Base-by-base conservation (phyloP, 805 yeast genomes). In the Metschnikowia continentalis region DNA sequence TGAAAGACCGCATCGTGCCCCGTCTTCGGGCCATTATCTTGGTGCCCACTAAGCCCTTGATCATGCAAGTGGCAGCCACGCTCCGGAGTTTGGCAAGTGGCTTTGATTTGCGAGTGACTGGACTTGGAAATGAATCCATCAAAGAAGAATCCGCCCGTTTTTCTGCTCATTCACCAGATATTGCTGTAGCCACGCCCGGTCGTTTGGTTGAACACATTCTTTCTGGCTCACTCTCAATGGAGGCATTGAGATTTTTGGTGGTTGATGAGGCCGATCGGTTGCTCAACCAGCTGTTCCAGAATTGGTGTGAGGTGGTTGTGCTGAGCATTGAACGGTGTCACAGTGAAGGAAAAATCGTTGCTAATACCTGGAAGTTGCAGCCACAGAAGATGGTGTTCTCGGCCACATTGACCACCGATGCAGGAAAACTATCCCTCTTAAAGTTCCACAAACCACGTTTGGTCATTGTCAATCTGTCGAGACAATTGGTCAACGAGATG, bases 391-490 rank as follows among this genome's bases (percentile, higher is more conserved):
- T 92, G 65, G 77, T 94, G 3, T 90, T 94, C 62, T 85, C 95
- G 46, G 99, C 99, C 6, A 94, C 99, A 0, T 77, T 94, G 48
- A 90, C 97, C 3, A 85, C 97, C 2, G 96, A 91, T 65, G 88
- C 97, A 0, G 96, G 94, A 30, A 89, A 88, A 62, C 71, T 94
- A 50, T 78, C 92, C 7, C 79, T 81, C 42, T 75, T 94, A 52
- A 81, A 84, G 47, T 79, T 94, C 54, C 72, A 74, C 51, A 77
- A 75, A 57, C 97, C 95, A n/a, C 77, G 84, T 60, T 67, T 94
- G 44, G 73, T 88, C 38, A 82, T 90, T 51, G 85, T 91, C 42
- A 88, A 90, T 53, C 80, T 80, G 47, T 70, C 77, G 41, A 67
- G 75, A 33, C 63, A 64, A 35, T 62, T 77, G 54, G 76, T 73